These are phyloP conservation scores for Picochlorum sp. DNA, from an alignment of 139 green algal species.

Conservation along the genomic window DNA sequence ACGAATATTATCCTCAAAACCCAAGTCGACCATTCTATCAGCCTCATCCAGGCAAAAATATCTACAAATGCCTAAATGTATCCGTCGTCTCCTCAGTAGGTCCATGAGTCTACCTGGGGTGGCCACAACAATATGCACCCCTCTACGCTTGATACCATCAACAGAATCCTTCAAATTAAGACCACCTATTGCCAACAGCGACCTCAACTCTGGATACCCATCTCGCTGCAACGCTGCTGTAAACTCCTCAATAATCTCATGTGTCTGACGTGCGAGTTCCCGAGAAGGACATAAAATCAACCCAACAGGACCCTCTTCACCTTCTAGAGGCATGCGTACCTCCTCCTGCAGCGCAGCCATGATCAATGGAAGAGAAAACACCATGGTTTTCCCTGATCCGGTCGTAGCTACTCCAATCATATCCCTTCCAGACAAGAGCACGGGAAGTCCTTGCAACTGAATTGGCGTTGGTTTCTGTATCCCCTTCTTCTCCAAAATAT, in stretches of 20 bases:
- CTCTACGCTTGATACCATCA: constrained; percentile 33
- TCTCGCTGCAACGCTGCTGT: constrained; percentile 9
- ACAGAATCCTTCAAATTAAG: constrained; percentile 41
- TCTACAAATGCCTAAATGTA: constrained; percentile 85
- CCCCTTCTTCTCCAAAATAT: constrained; percentile 62
- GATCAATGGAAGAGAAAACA: constrained; percentile 88
- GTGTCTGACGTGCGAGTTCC: constrained; percentile 89
- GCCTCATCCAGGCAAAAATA: constrained; percentile 97
- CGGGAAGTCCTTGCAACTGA: constrained; percentile 90
- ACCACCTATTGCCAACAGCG: constrained; percentile 84
- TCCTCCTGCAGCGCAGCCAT: constrained; percentile 73
- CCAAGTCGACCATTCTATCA: constrained; percentile 95
- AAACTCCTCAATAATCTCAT: constrained; percentile 62
- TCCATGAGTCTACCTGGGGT: constrained; percentile 94
- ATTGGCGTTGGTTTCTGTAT: constrained; percentile 90
- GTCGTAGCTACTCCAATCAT: constrained; percentile 99
- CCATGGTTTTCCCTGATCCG: constrained; percentile 91
- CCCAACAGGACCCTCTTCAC: constrained; percentile 81
- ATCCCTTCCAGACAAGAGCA: constrained; percentile 86
- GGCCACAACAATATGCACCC: constrained; percentile 86
- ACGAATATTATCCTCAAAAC: constrained; percentile 93
- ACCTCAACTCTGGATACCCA: constrained; percentile 64
- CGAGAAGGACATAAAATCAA: constrained; percentile 89
- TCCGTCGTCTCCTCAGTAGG: constrained; percentile 79
- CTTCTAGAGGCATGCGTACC: constrained; percentile 39